A percentile compares a stretch with the other conserved stretches of the same genome.
Conservation (phyloP, 495 filamentous ascomycete species). For the Bryoglossum gracile region DNA sequence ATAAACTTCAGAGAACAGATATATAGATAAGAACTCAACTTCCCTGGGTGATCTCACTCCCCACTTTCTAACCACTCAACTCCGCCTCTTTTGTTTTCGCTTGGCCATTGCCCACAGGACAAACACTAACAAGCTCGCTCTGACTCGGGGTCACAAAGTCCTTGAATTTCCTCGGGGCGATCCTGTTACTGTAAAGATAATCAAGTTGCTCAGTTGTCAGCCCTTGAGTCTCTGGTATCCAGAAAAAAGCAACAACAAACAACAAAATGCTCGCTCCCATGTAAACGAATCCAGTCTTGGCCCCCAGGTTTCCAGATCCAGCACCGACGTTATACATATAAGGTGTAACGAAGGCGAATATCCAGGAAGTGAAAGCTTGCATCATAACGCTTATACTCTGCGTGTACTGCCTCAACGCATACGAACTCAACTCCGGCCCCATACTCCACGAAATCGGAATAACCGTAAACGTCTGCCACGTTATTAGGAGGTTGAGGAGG, state of each 20-base stretch:
- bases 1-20: too few species aligned
- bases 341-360: constrained; percentile 18
- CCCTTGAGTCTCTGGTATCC: constrained; percentile 62
- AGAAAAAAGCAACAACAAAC: constrained; percentile 38
- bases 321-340: constrained; percentile 21
- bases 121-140: too few species aligned
- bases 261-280: constrained; percentile 36
- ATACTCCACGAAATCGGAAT: constrained; percentile 10
- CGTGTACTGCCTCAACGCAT: constrained; percentile 15
- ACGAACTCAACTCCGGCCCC: constrained; percentile 13
- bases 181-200: constrained; percentile 43
- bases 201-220: constrained; percentile 67
- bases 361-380: constrained; percentile 11
- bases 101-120: too few species aligned
- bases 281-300: constrained; percentile 17
- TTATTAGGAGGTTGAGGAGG: constrained; percentile 18
- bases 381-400: constrained; percentile 14
- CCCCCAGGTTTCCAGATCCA: constrained; percentile 15
- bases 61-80: too few species aligned
- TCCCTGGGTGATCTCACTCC: too few species aligned
- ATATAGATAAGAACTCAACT: too few species aligned
- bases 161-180: constrained; percentile 8
- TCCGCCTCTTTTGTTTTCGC: not conserved
- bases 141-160: too few species aligned
- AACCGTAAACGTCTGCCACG: constrained; percentile 18